Evolutionary conservation across 2,329 filamentous ascomycete species (phyloP), one percentile per base, ranked within the genome.

Genomic region (Elsinoe necatrix): DNA sequence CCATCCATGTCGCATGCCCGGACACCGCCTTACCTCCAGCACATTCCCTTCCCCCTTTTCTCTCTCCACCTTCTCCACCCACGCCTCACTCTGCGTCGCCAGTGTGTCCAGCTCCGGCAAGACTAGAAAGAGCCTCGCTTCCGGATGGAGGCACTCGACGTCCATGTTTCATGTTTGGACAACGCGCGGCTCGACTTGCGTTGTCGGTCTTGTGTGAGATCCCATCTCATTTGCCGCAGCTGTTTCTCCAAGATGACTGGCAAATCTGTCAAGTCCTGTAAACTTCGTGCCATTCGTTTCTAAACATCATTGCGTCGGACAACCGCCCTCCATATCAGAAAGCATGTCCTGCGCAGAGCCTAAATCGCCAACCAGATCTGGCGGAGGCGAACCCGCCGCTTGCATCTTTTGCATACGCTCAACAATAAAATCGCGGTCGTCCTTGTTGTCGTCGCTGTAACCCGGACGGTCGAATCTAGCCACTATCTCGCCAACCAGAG

Each of bases 361-460:
- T 81, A 95, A 86, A 68, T 95, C 89, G 57, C 91, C 92, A 14
- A 98, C 87, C 16, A 98, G 76, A 70, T 97, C 93, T 35, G 88
- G 80, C 0, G 93, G 93, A 43, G 93, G 93, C 18, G 88, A 90
- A 8, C 93, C 93, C 60, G 87, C 86, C 54, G 85, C 85, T 91
- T 98, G 93, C 93, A 98, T 98, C 92, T 96, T 92, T 71, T 97
- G 92, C 93, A 98, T 98, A 69, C 86, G 85, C 67, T 96, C 91
- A 62, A 96, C 92, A 65, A 98, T 93, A 71, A 90, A 96, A 68
- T 95, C 89, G 60, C 91, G 79, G 72, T 95, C 89, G 45, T 81
- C 78, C 12, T 86, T 73, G 68, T 95, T 92, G 11, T 86, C 81
- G 73, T 98, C 93, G 47, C 82, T 82, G 69, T 95, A 98, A 0